Evolutionary conservation across 2,329 filamentous ascomycete species (phyloP).

Genomic region (Aspergillus pseudoterreus): DNA sequence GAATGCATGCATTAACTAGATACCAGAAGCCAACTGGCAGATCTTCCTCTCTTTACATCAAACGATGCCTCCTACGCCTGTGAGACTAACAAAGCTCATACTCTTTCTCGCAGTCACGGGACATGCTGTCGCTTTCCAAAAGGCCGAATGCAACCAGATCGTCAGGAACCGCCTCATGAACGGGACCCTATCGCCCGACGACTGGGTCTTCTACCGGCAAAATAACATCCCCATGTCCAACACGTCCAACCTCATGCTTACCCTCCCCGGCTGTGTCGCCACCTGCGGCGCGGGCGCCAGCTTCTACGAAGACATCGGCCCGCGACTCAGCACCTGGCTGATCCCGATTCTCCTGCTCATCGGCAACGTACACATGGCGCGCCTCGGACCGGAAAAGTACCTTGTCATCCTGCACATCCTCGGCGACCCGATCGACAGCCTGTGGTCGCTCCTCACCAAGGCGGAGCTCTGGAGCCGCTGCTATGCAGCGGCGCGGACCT

Average conservation of each 20-base stretch:
- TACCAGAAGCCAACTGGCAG: too few species aligned
- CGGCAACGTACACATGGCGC: background rate
- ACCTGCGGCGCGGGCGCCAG: background rate
- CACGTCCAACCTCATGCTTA: background rate
- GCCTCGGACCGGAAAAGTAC: background rate
- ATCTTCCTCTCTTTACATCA: too few species aligned
- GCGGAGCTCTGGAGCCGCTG: background rate
- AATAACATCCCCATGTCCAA: background rate
- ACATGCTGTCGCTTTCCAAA: background rate
- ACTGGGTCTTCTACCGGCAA: background rate
- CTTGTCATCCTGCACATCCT: background rate
- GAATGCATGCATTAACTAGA: too few species aligned
- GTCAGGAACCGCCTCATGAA: background rate
- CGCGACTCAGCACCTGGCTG: background rate
- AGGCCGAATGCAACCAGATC: background rate
- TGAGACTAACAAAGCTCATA: background rate
- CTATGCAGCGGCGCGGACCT: background rate
- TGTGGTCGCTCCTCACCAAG: background rate
- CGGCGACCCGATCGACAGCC: background rate
- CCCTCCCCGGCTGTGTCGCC: background rate
- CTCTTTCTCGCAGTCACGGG: background rate
- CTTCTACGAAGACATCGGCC: background rate
- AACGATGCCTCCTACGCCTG: too few species aligned
- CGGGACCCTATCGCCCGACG: background rate
- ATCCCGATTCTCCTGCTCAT: background rate